Percentiles rank a stretch among this genome's conserved stretches.
phyloP scores from a whole-genome alignment of 1,284 basidiomycete genomes.

The Vanrija pseudolonga region DNA sequence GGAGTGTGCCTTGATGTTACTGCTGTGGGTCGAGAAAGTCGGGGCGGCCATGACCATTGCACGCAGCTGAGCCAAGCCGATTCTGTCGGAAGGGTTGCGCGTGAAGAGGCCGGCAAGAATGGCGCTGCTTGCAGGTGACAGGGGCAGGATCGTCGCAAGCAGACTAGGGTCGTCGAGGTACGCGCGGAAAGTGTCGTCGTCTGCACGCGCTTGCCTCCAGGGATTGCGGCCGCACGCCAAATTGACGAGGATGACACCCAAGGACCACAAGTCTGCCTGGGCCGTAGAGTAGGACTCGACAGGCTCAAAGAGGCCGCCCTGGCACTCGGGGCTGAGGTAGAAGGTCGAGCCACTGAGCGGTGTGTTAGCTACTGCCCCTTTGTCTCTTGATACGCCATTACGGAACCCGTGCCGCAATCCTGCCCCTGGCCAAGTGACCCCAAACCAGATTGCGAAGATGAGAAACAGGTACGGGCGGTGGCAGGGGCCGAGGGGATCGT shows the following conservation, averaged over 20 bases:
- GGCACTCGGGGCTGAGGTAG: slow-evolving; percentile 77
- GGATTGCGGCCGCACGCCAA: slow-evolving; percentile 82
- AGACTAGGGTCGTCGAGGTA: slow-evolving; percentile 66
- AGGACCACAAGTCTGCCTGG: slow-evolving; percentile 84
- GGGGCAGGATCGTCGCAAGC: slow-evolving; percentile 66
- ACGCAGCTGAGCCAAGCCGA: slow-evolving; percentile 62
- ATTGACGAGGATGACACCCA: slow-evolving; percentile 90
- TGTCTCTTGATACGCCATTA: too few species aligned
- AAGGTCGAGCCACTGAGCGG: slow-evolving; percentile 74
- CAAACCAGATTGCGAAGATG: too few species aligned
- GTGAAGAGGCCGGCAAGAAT: slow-evolving; percentile 60
- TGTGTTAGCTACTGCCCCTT: background rate
- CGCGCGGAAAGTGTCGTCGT: slow-evolving; percentile 68
- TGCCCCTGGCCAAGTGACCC: too few species aligned
- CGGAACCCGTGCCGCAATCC: too few species aligned
- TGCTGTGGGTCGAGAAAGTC: slow-evolving; percentile 58
- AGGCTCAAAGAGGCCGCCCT: slow-evolving; percentile 60
- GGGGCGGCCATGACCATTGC: slow-evolving; percentile 58
- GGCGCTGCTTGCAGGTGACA: slow-evolving; percentile 53
- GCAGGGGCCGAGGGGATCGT: too few species aligned
- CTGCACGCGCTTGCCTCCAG: slow-evolving; percentile 71
- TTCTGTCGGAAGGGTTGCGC: slow-evolving; percentile 55
- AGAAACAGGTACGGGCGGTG: too few species aligned
- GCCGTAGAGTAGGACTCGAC: slow-evolving; percentile 66
- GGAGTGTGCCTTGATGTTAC: background rate